Evolutionary conservation across 192 early-diverging fungal genomes (phyloP).

Genomic region (Dissophora globulifera): DNA sequence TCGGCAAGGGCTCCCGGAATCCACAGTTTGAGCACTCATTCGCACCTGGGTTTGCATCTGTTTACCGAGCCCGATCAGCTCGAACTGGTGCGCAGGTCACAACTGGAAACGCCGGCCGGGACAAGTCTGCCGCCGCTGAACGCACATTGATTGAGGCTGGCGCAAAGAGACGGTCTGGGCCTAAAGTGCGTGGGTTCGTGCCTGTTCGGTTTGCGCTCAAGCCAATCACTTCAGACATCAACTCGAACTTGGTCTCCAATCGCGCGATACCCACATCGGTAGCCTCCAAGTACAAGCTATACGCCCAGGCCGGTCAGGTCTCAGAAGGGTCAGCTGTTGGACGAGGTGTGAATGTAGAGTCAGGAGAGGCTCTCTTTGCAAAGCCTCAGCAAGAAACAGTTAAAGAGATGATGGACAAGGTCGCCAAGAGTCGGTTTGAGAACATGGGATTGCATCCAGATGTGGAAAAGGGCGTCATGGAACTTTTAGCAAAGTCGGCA

Average conservation of each 20-base stretch:
- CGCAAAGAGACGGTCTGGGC: slow-evolving; percentile 30
- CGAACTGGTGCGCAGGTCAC: slow-evolving; percentile 1
- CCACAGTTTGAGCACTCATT: slow-evolving; percentile 51
- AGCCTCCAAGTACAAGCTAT: slow-evolving; percentile 22
- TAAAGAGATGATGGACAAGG: slow-evolving; percentile 28
- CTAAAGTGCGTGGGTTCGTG: slow-evolving; percentile 64
- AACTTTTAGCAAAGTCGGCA: slow-evolving; percentile 24
- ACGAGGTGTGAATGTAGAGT: background rate
- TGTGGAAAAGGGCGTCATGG: slow-evolving; percentile 61
- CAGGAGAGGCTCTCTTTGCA: slow-evolving; percentile 22
- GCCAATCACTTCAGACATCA: slow-evolving; percentile 66
- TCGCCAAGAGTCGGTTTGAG: slow-evolving; percentile 61
- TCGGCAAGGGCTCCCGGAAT: slow-evolving; percentile 46
- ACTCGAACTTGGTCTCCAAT: slow-evolving; percentile 39
- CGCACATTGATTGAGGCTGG: slow-evolving; percentile 40
- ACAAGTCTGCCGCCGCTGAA: slow-evolving; percentile 47
- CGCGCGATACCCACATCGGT: slow-evolving; percentile 29
- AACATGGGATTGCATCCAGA: slow-evolving; percentile 69
- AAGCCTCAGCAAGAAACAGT: slow-evolving; percentile 36
- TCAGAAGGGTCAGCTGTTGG: background rate
- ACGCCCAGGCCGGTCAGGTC: slow-evolving; percentile 12
- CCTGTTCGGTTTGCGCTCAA: slow-evolving; percentile 69
- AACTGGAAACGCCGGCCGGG: slow-evolving; percentile 49
- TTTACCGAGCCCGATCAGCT: background rate
- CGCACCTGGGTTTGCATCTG: slow-evolving; percentile 38